Evolutionary conservation across 768 basidiomycete genomes (phyloP), one percentile per base, ranked within the genome.

Genomic region (Gloeostereum incarnatum): DNA sequence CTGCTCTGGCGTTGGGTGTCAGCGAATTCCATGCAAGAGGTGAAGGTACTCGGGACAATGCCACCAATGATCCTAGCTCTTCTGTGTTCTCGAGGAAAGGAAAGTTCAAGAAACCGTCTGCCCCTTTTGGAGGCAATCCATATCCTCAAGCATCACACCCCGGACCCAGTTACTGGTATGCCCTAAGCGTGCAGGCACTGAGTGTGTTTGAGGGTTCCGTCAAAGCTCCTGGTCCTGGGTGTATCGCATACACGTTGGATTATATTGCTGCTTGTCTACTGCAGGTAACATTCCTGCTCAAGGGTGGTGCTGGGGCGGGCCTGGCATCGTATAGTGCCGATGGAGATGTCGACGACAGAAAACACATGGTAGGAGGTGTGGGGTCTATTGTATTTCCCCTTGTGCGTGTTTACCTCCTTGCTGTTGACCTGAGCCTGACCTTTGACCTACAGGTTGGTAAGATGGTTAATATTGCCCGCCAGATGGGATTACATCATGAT

Each of bases 381-480:
- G 39, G 43, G 18, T 49, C 45, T 29, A 33, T 35, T n/a, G 55
- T 69, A 5, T 66, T 65, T 44, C 63, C 68, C 24, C 47, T 69
- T 44, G 68, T 78, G 39, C 29, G 61, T 56, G 20, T 35, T 37
- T 29, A 36, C 38, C 21, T 36, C 10, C 23, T 20, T 43, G n/a
- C 31, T 18, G 14, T 35, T 38, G 26, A 18, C 18, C 24, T 17
- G 14, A 33, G 10, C 20, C 26, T 41, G 11, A 20, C 31, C 24
- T 41, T 21, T 26, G 11, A 24, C 39, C 30, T 37, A 2, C 46
- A 80, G 78, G 64, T 80, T 9, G 79, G 79, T 16, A 84, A 83
- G 59, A 69, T 82, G 60, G 70, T 85, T 37, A 80, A 73, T 44
- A 54, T 74, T 5, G 81, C 81, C 7, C 67, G 80, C 5, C 61